A percentile compares a stretch with the other conserved stretches of the same genome.
phyloP scores from a whole-genome alignment of 179 eudicot species.

The Spergularia azorica region DNA sequence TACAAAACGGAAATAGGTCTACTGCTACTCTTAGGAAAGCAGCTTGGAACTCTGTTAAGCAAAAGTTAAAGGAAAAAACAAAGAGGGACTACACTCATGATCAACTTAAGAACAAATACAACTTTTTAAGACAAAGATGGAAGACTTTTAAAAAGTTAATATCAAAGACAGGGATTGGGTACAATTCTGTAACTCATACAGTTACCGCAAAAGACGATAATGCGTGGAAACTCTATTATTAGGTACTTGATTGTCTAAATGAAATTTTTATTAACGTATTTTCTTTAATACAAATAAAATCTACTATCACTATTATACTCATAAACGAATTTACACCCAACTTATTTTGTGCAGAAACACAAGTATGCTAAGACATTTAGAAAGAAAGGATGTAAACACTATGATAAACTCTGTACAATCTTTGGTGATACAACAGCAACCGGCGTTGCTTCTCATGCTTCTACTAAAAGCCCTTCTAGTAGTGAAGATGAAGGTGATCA shows the following conservation, averaged over 20 bases:
- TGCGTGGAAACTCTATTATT: neutral
- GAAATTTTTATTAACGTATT: neutral
- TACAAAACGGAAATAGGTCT: conserved; percentile 9
- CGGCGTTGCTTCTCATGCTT: neutral
- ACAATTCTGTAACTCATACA: neutral
- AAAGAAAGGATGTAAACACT: conserved; percentile 3
- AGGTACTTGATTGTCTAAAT: neutral
- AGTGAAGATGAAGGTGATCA: conserved; percentile 7
- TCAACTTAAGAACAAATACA: conserved; percentile 14
- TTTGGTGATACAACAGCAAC: conserved; percentile 8
- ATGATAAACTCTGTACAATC: conserved; percentile 3
- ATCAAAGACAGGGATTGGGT: neutral
- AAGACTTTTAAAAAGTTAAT: conserved; percentile 1
- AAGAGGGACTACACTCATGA: neutral
- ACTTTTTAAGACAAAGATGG: conserved; percentile 1
- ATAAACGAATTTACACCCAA: no score
- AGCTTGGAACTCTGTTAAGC: conserved; percentile 1
- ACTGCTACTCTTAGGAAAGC: neutral
- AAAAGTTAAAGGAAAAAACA: conserved; percentile 5
- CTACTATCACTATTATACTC: no score
- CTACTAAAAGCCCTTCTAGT: conserved; percentile 14
- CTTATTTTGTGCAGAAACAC: conserved; percentile 5
- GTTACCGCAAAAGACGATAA: neutral
- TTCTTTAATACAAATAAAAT: neutral
- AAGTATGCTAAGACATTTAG: conserved; percentile 3